A percentile compares a stretch with the other conserved stretches of the same genome.
Evolutionary conservation across 1,284 basidiomycete genomes (phyloP).

Genomic region (Phlebopus sp.): DNA sequence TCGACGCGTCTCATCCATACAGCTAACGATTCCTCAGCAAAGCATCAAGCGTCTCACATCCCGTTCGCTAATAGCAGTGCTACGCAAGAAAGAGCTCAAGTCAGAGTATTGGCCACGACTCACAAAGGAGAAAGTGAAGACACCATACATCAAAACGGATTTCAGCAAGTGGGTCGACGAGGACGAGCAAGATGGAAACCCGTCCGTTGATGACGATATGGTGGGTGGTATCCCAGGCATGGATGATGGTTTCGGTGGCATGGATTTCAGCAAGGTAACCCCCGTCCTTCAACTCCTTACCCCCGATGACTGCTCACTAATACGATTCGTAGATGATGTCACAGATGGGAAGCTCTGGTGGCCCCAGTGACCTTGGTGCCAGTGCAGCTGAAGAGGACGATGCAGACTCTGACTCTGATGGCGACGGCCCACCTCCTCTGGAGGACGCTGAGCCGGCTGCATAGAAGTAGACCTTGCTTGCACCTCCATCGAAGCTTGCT

Average conservation of each 20-base stretch:
- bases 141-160: constrained; percentile 84
- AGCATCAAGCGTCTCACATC: constrained; percentile 63
- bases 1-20: not conserved
- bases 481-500: not conserved
- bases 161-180: constrained; percentile 94
- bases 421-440: constrained; percentile 73
- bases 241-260: constrained; percentile 48
- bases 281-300: not conserved
- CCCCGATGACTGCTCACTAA: constrained; percentile 9
- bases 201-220: constrained; percentile 43
- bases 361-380: constrained; percentile 34
- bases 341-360: constrained; percentile 49
- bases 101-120: constrained; percentile 87
- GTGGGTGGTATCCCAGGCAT: constrained; percentile 45
- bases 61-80: constrained; percentile 62
- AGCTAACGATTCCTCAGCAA: constrained; percentile 43
- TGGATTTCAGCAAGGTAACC: constrained; percentile 61
- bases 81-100: constrained; percentile 79
- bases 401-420: constrained; percentile 52
- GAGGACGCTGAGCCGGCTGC: constrained; percentile 53
- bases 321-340: constrained; percentile 57
- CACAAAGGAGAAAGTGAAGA: constrained; percentile 82
- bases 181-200: constrained; percentile 82
- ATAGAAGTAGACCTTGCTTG: not conserved
- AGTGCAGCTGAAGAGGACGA: constrained; percentile 37